phyloP scores from a whole-genome alignment of 768 basidiomycete genomes.

The Calocera cornea region DNA sequence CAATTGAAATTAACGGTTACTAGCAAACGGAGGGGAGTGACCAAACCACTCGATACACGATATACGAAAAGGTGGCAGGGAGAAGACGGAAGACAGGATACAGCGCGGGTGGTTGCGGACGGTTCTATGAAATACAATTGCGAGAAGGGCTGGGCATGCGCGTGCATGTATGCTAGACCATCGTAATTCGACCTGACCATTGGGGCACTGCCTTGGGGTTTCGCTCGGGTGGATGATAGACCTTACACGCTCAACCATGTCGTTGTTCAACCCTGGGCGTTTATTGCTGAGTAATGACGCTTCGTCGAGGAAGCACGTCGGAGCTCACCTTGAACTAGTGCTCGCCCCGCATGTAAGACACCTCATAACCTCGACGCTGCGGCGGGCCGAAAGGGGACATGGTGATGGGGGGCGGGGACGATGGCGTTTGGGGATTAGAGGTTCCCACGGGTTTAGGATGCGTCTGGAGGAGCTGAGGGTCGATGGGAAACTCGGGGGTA shows the following conservation, averaged over 20 bases:
- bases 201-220: not conserved
- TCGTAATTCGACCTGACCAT: not conserved
- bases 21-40: constrained; percentile 5
- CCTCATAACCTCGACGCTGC: not conserved
- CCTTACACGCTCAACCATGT: not conserved
- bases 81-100: not conserved
- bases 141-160: not conserved
- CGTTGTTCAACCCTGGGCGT: not conserved
- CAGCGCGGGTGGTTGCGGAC: not conserved
- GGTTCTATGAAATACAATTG: constrained; percentile 4
- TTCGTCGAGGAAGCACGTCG: not conserved
- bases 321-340: not conserved
- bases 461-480: not conserved
- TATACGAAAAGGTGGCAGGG: not conserved
- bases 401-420: not conserved
- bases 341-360: not conserved
- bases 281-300: not conserved
- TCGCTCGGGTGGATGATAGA: not conserved
- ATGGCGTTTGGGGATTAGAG: not conserved
- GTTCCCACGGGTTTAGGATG: not conserved
- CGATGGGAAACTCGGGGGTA: not conserved
- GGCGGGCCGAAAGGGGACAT: not conserved
- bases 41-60: not conserved
- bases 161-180: too few relatives aligned
- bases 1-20: not conserved